These are phyloP conservation scores for Stagonosporopsis cucurbitacearum DNA, from an alignment of 2,329 filamentous ascomycete species.

Conservation along the genomic window DNA sequence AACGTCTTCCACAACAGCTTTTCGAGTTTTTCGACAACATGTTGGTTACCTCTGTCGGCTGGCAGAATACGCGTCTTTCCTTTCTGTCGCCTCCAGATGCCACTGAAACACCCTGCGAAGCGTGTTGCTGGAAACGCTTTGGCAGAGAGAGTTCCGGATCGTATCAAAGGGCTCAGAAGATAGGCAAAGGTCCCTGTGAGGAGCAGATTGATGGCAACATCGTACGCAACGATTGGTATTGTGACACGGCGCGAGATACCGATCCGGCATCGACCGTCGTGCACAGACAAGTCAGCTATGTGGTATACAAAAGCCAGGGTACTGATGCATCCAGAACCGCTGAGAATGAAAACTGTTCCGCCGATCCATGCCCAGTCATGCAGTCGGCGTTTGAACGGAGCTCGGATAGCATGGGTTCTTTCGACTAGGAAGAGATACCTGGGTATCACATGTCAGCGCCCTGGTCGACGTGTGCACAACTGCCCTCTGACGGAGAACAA, in stretches of 20 bases:
- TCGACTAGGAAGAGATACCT: constrained; percentile 54
- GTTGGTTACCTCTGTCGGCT: constrained; percentile 24
- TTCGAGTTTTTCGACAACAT: constrained; percentile 32
- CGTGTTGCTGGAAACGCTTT: constrained; percentile 18
- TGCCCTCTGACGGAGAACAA: neutral
- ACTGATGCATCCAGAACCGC: constrained; percentile 22
- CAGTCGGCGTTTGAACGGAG: constrained; percentile 38
- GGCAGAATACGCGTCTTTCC: neutral
- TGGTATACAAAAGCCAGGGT: constrained; percentile 41
- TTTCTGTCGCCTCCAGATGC: constrained; percentile 10
- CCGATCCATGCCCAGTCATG: constrained; percentile 47
- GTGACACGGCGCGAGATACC: constrained; percentile 48
- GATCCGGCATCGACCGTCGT: constrained; percentile 48
- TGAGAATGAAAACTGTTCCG: constrained; percentile 30
- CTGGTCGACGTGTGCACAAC: too few species aligned
- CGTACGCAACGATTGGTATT: constrained; percentile 48
- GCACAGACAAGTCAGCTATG: constrained; percentile 36
- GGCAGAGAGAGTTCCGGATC: constrained; percentile 15
- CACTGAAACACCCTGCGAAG: constrained; percentile 24
- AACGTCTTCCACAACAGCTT: constrained; percentile 39
- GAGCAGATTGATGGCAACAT: constrained; percentile 48
- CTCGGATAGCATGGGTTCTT: constrained; percentile 48
- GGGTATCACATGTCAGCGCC: neutral
- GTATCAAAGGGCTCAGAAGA: constrained; percentile 43
- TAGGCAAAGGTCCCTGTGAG: constrained; percentile 51